These are phyloP conservation scores for Wickerhamomyces chaumierensis DNA, from an alignment of 805 yeast genomes.

Conservation along the genomic window DNA sequence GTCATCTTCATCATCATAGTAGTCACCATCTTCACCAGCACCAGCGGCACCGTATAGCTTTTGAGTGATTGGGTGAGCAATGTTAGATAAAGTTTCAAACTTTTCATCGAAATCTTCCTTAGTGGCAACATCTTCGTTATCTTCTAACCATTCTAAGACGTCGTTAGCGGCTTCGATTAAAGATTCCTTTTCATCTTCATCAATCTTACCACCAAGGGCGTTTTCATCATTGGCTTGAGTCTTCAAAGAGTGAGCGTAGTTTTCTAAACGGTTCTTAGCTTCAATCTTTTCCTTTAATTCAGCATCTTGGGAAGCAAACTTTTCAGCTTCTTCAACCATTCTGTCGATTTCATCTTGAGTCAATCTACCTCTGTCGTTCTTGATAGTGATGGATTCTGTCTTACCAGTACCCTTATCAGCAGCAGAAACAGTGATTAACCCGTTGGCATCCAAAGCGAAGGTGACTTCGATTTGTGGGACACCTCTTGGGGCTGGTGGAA, in stretches of 20 bases:
- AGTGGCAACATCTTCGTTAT: constrained; percentile 74
- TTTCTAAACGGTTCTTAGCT: constrained; percentile 80
- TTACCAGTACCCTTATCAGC: constrained; percentile 93
- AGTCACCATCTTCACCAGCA: constrained; percentile 36
- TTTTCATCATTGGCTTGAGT: constrained; percentile 47
- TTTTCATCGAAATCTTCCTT: constrained; percentile 91
- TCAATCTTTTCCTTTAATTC: constrained; percentile 75
- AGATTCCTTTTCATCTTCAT: constrained; percentile 85
- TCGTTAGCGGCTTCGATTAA: constrained; percentile 81
- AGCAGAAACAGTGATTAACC: constrained; percentile 78
- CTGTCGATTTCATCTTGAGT: constrained; percentile 90
- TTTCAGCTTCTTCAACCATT: constrained; percentile 97
- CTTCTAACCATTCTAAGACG: constrained; percentile 80
- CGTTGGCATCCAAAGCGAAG: constrained; percentile 80
- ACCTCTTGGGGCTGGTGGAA: constrained; percentile 89
- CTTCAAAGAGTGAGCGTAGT: constrained; percentile 75
- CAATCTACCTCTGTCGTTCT: constrained; percentile 90
- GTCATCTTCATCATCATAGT: constrained; percentile 44
- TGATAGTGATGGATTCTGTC: constrained; percentile 80
- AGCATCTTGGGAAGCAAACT: constrained; percentile 85
- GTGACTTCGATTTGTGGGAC: constrained; percentile 86
- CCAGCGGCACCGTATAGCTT: constrained; percentile 63
- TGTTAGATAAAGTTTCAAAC: constrained; percentile 66
- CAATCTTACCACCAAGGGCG: constrained; percentile 68
- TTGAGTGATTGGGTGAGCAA: constrained; percentile 87